Conservation (phyloP, 352 stramenopile species). For the Phytophthora foliorum region DNA sequence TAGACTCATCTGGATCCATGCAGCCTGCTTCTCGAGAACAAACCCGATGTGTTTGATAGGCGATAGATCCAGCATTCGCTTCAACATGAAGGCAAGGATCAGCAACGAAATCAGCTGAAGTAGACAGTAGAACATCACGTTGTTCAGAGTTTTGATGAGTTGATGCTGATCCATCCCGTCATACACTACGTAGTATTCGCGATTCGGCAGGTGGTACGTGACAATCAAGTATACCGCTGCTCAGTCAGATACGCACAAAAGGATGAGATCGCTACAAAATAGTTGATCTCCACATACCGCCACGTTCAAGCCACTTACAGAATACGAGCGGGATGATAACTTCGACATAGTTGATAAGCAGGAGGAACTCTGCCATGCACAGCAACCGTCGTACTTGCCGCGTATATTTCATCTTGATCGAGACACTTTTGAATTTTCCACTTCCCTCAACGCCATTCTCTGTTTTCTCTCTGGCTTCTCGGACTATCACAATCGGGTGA, state of each 20-base stretch:
- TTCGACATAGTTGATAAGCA: conserved; percentile 34
- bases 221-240: conserved; percentile 15
- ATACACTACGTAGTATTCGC: conserved; percentile 20
- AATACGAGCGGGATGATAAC: conserved; percentile 30
- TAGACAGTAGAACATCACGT: conserved; percentile 17
- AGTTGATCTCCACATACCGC: too few species aligned
- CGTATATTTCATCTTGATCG: background rate
- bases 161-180: conserved; percentile 1
- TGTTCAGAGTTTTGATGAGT: conserved; percentile 8
- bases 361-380: conserved; percentile 26
- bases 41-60: conserved; percentile 43
- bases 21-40: conserved; percentile 38
- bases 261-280: background rate
- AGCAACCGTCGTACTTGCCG: conserved; percentile 11
- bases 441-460: background rate
- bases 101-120: conserved; percentile 15
- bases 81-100: background rate
- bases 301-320: too few species aligned
- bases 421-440: too few species aligned
- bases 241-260: background rate
- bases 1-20: conserved; percentile 36
- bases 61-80: conserved; percentile 9
- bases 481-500: conserved; percentile 8
- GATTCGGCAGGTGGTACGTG: conserved; percentile 22
- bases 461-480: background rate